Evolutionary conservation across 345 rosid species (phyloP).

Genomic region (Excoecaria agallocha): DNA sequence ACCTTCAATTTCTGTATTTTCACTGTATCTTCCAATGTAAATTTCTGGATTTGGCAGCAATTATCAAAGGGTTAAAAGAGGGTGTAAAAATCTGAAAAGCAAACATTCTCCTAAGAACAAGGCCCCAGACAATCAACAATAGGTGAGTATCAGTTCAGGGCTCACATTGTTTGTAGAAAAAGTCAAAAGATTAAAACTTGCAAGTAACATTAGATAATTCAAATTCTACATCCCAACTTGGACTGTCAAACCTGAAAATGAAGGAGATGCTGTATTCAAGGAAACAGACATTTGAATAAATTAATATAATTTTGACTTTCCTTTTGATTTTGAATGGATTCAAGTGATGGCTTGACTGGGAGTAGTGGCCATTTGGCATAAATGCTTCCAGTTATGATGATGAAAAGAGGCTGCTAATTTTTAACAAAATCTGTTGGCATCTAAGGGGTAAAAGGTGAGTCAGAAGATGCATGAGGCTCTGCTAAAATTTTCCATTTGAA

Average conservation of each 20-base stretch:
- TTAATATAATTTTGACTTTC: slow-evolving; percentile 3
- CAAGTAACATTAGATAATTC: neutral
- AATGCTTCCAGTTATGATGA: neutral
- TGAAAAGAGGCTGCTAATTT: slow-evolving; percentile 1
- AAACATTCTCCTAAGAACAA: no score
- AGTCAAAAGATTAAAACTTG: neutral
- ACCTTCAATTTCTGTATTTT: no score
- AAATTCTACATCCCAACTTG: neutral
- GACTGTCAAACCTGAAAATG: slow-evolving; percentile 15
- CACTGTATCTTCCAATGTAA: no score
- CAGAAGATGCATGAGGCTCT: slow-evolving; percentile 7
- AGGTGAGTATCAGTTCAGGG: no score
- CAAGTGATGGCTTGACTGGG: no score
- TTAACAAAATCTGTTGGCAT: neutral
- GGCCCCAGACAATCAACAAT: no score
- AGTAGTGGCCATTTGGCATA: slow-evolving; percentile 1
- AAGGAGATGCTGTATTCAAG: slow-evolving; percentile 7
- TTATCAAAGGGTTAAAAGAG: no score
- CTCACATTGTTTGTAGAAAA: neutral
- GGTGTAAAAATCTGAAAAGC: no score
- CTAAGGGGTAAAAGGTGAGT: neutral
- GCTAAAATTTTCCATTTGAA: neutral
- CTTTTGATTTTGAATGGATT: neutral
- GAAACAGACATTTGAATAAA: neutral
- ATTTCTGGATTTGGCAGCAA: no score